Evolutionary conservation across 106 monocot species (phyloP).

Genomic region (Dendrobium officinale): DNA sequence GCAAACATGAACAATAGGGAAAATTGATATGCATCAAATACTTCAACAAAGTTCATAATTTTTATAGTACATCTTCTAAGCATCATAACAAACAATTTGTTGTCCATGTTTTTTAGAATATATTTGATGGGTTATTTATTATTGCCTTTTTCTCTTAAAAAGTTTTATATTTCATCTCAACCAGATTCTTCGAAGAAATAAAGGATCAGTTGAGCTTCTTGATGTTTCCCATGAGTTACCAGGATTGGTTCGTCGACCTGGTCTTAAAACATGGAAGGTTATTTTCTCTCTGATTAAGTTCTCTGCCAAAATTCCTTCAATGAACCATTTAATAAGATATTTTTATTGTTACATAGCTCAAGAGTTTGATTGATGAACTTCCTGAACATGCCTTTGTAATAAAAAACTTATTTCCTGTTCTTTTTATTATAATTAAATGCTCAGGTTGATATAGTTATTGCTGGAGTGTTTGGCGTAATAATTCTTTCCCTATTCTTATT

Average conservation of each 20-base stretch:
- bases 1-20: no score
- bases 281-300: constrained; percentile 6
- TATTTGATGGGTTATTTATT: neutral
- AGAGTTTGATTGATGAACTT: neutral
- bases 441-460: neutral
- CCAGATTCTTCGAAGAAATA: constrained; percentile 72
- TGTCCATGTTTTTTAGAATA: no score
- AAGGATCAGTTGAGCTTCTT: constrained; percentile 73
- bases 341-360: neutral
- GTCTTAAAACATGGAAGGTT: constrained; percentile 95
- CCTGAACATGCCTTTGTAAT: neutral
- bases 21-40: no score
- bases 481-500: no score
- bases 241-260: constrained; percentile 62
- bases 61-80: no score
- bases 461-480: no score
- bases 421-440: neutral
- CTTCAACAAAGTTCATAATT: no score
- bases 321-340: neutral
- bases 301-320: neutral
- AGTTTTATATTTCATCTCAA: constrained; percentile 3
- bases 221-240: constrained; percentile 90
- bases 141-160: neutral
- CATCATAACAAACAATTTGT: no score
- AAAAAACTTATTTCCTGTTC: neutral